Evolutionary conservation across 331 rosid species (phyloP).

Genomic region (Arachis monticola): DNA sequence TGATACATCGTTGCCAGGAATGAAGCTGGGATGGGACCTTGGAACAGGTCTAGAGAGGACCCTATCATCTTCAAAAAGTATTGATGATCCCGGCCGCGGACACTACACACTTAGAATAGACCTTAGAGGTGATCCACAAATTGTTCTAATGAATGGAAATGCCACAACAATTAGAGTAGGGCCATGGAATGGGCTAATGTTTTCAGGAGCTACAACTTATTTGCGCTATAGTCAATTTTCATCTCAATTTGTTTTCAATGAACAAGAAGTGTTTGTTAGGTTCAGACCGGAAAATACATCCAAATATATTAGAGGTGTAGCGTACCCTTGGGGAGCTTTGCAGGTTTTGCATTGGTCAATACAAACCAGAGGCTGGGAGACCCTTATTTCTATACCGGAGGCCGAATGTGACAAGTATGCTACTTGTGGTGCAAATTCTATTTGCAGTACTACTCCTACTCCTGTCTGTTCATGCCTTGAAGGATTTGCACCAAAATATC

Average conservation of each 20-base stretch:
- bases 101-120: neutral
- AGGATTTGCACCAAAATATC: constrained; percentile 38
- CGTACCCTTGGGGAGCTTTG: neutral
- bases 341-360: neutral
- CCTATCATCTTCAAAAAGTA: constrained; percentile 2
- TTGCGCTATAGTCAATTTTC: neutral
- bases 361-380: constrained; percentile 18
- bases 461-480: constrained; percentile 38
- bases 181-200: neutral
- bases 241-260: neutral
- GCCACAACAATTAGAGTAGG: neutral
- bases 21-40: constrained; percentile 20
- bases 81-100: constrained; percentile 1
- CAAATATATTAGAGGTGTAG: neutral
- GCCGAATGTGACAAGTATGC: constrained; percentile 43
- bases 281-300: neutral
- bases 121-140: constrained; percentile 12
- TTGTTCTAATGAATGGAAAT: neutral
- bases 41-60: neutral
- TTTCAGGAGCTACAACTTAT: neutral
- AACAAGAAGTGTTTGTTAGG: neutral
- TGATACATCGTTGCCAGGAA: constrained; percentile 8
- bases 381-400: neutral
- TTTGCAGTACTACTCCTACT: constrained; percentile 10
- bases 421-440: constrained; percentile 41